These are phyloP conservation scores for Clathrospora elynae DNA, from an alignment of 2,329 filamentous ascomycete genomes.

Conservation along the genomic window DNA sequence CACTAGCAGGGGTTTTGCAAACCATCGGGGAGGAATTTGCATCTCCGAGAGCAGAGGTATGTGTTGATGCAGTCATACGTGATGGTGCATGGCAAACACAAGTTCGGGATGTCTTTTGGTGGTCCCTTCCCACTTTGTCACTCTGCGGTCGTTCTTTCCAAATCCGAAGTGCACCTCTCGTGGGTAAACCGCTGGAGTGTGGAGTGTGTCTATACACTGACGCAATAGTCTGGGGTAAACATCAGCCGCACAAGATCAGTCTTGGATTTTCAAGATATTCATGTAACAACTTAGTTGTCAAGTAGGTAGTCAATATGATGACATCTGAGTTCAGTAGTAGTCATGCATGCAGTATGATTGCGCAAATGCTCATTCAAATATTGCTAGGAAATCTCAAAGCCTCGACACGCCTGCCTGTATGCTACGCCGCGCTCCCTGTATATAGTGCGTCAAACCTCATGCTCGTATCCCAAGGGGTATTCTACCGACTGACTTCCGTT, in stretches of 20 bases:
- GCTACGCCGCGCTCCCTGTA: constrained; percentile 36
- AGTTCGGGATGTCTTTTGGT: background rate
- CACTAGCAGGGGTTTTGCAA: constrained; percentile 15
- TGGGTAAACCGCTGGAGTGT: too few species aligned
- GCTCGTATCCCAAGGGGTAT: background rate
- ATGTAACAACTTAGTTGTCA: too few species aligned
- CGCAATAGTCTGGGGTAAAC: constrained; percentile 4
- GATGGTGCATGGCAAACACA: constrained; percentile 1
- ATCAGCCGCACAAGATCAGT: background rate
- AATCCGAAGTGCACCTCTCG: too few species aligned
- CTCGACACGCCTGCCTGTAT: constrained; percentile 20
- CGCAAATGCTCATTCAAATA: constrained; percentile 6
- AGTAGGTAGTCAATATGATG: background rate
- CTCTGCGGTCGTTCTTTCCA: too few species aligned
- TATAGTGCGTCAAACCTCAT: constrained; percentile 25
- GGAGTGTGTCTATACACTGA: background rate
- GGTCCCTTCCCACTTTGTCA: background rate
- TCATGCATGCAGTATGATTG: background rate
- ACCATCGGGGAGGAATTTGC: constrained; percentile 25
- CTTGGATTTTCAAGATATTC: background rate
- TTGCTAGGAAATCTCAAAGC: constrained; percentile 12
- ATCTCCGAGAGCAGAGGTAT: constrained; percentile 22
- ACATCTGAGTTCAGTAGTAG: background rate
- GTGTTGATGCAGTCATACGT: constrained; percentile 14
- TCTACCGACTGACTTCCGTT: background rate